Percentiles rank a stretch among this genome's conserved stretches.
These are phyloP conservation scores for Rhodosporidiobolus sp. DNA, from an alignment of 768 basidiomycete genomes.

Conservation along the genomic window DNA sequence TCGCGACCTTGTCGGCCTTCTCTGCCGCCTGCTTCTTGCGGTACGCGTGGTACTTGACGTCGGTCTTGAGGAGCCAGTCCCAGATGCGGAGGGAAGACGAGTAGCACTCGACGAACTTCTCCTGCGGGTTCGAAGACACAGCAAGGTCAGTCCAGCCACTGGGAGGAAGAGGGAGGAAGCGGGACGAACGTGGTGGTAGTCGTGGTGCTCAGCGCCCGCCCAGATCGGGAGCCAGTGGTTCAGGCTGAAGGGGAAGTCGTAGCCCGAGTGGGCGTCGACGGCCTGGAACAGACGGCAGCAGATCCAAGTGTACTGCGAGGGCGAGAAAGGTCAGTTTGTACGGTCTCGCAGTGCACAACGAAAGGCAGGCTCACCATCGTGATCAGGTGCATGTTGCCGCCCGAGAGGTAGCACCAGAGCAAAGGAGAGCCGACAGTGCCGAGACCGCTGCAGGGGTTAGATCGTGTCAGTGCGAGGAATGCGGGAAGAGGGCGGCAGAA, in stretches of 20 bases:
- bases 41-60: conserved; percentile 81
- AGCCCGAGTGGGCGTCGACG: conserved; percentile 93
- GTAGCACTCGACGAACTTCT: conserved; percentile 75
- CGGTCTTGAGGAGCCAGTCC: conserved; percentile 84
- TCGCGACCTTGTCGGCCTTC: conserved; percentile 49
- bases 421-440: conserved; percentile 88
- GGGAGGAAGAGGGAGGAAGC: background rate
- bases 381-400: conserved; percentile 68
- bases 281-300: conserved; percentile 92
- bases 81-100: conserved; percentile 46
- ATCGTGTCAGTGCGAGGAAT: background rate
- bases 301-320: conserved; percentile 72
- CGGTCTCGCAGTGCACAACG: too few species aligned
- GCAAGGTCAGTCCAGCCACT: too few species aligned
- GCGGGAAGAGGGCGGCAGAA: background rate
- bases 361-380: conserved; percentile 56
- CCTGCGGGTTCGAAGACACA: conserved; percentile 43
- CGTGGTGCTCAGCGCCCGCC: conserved; percentile 60
- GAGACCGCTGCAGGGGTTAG: conserved; percentile 55
- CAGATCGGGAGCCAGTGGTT: conserved; percentile 90
- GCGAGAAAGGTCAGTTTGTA: too few species aligned
- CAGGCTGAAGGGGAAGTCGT: conserved; percentile 98
- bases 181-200: conserved; percentile 61
- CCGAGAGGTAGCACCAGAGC: conserved; percentile 58
- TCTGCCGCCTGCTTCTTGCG: conserved; percentile 57